Conservation (phyloP, 345 rosid species). For the Eucalyptus erythrocorys region DNA sequence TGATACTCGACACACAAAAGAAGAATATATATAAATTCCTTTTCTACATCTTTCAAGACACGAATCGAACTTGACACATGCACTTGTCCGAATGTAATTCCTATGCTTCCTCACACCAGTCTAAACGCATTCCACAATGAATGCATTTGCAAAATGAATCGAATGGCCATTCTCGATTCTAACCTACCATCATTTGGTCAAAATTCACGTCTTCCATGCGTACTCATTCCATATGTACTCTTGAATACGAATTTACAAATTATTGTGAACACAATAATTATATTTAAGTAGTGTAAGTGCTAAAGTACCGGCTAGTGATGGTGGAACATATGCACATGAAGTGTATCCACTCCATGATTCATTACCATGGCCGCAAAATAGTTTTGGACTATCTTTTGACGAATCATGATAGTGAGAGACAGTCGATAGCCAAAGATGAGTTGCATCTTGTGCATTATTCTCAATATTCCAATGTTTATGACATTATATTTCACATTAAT, state of each 20-base stretch:
- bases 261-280: not conserved
- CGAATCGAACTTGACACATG: not conserved
- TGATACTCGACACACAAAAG: not conserved
- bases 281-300: not conserved
- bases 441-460: not conserved
- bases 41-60: not conserved
- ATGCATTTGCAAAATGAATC: not conserved
- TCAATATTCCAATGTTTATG: not conserved
- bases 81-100: accelerated
- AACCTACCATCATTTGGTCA: not conserved
- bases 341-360: not conserved
- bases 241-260: not conserved
- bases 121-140: not conserved
- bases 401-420: not conserved
- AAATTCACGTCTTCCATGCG: not conserved
- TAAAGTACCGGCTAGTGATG: not conserved
- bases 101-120: not conserved
- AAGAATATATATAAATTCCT: not conserved
- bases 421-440: not conserved
- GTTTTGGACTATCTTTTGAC: not conserved
- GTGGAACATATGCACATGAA: not conserved
- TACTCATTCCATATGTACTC: not conserved
- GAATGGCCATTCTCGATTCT: not conserved
- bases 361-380: not conserved
- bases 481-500: not conserved